Evolutionary conservation across 371 early-diverging fungal genomes (phyloP), one percentile per base, ranked within the genome.

Genomic region (Rhizopus sp.): DNA sequence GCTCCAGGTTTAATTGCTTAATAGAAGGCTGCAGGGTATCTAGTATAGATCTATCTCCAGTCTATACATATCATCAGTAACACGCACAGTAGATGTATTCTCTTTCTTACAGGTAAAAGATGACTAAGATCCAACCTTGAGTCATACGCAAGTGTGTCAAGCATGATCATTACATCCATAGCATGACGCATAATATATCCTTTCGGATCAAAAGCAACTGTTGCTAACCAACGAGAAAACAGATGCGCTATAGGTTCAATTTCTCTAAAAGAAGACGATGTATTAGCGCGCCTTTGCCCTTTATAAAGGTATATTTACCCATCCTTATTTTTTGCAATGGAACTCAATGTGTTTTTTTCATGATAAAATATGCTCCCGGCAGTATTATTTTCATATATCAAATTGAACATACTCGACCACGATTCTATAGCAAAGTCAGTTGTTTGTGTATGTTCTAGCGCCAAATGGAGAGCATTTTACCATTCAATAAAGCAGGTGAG

Each of bases 181-280:
- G 75, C 75, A 62, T 78, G 78, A 15, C 72, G 70, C 67, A 78
- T 74, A 7, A 78, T 54, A 3, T 66, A n/a, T 0, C 75, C 73
- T 13, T 58, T 57, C 5, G 60, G 46, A 31, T 64, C 67, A 44
- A 78, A 75, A 8, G 75, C 78, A 12, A 75, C 64, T 7, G 45
- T 63, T 9, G 69, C 60, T 13, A 78, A 48, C 78, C 78, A 78
- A 3, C 38, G 49, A 16, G 78, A 68, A 53, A 77, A 74, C 3
- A 70, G 16, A n/a, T 23, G 50, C n/a, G 53, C 38, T 3, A 74
- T 34, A 29, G 41, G 44, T 8, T 55, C 42, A 8, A 52, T 17
- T 5, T 59, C 46, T 7, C 59, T 61, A 46, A 15, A 32, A 40
- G 16, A 23, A 13, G 5, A 45, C 1, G 12, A 29, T 49, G 0